phyloP scores from a whole-genome alignment of 2,329 filamentous ascomycete genomes.

The Trichoderma guizhouense region DNA sequence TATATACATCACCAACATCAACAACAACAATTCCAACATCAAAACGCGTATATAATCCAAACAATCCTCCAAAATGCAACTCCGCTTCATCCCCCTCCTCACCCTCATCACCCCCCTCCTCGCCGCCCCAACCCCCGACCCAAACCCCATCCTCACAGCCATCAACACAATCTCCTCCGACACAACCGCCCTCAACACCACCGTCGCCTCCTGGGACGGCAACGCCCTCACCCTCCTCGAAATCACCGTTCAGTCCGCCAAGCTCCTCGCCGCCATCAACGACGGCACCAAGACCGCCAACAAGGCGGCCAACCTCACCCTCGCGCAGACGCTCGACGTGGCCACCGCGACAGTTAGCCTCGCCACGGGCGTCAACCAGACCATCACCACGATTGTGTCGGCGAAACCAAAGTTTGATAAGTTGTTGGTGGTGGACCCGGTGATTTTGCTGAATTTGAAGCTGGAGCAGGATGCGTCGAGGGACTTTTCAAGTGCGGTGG shows the following conservation, averaged over 20 bases:
- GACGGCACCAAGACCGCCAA: conserved; percentile 37
- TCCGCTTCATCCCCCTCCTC: conserved; percentile 24
- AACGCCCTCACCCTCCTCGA: conserved; percentile 37
- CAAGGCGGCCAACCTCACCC: conserved; percentile 36
- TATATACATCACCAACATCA: background rate
- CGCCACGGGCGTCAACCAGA: conserved; percentile 36
- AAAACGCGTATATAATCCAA: background rate
- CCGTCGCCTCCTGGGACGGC: conserved; percentile 38
- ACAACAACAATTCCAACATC: background rate
- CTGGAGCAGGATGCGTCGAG: conserved; percentile 39
- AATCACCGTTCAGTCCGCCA: conserved; percentile 38
- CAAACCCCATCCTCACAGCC: conserved; percentile 33
- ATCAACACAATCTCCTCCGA: conserved; percentile 34
- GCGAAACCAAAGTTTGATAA: conserved; percentile 44
- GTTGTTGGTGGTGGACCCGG: conserved; percentile 40
- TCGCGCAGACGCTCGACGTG: conserved; percentile 38
- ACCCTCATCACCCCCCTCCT: conserved; percentile 27
- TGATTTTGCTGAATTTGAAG: conserved; percentile 42
- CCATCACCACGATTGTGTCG: conserved; percentile 37
- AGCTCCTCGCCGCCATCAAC: conserved; percentile 40
- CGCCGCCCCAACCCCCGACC: conserved; percentile 19
- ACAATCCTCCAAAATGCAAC: conserved; percentile 18
- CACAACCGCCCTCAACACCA: conserved; percentile 24
- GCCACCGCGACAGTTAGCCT: conserved; percentile 37
- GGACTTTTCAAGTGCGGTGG: conserved; percentile 36